Base-by-base conservation (phyloP, 2,329 filamentous ascomycete genomes). In the Aspergillus sp. region DNA sequence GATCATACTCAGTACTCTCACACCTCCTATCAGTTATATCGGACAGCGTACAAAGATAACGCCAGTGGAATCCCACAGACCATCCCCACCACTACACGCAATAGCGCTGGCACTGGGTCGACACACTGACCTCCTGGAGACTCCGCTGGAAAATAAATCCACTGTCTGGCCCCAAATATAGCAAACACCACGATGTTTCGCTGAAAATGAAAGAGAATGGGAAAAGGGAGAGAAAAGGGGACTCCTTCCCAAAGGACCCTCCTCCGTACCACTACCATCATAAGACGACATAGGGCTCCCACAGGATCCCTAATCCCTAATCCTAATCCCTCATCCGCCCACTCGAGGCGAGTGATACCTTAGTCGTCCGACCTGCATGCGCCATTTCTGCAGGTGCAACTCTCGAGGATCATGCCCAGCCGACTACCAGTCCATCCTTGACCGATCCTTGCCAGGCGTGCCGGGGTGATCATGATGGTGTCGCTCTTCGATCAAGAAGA, bases 341-440 rank as follows among this genome's bases (percentile, higher is more conserved):
- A 45, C 26, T 17, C 11, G 13, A 36, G 30, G 14, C 45, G 41
- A 51, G n/a, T 43, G 44, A 51, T 46, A 40, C 19, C 44, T 51
- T 51, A 38, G 26, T 43, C 47, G 42, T 48, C 20, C 33, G 20
- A 13, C 45, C 35, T 55, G 51, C 55, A 47, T 61, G 54, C 59
- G 54, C 59, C 56, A 59, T 52, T 59, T 57, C 57, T 61, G 59
- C 59, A 60, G 59, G 57, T 61, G 57, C 57, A 60, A 47, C 49
- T 45, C 53, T 52, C 33, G 52, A 50, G 49, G 2, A 38, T 38
- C 35, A 38, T n/a, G 35, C 8, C 35, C 35, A 22, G 22, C 7
- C 22, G 4, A 22, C 22, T 7, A 22, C 22, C 22, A 22, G 22
- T 16, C 35, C 35, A 6, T 38, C 14, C 35, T 8, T 38, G 16